A percentile compares a stretch with the other conserved stretches of the same genome.
Conservation (phyloP, 2,329 filamentous ascomycete species). For the Colletotrichum phormii region DNA sequence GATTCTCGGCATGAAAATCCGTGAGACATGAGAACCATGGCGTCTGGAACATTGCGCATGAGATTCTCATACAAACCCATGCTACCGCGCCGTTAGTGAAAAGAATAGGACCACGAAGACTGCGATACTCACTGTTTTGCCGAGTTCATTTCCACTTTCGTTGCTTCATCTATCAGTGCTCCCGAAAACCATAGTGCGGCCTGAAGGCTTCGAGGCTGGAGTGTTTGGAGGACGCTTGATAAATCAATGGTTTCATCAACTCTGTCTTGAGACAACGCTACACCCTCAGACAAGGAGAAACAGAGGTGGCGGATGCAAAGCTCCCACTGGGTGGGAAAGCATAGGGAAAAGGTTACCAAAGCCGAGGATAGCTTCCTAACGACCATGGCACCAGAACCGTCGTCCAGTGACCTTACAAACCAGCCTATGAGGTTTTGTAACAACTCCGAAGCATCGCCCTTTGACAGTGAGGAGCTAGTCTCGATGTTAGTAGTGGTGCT, state of each 20-base stretch:
- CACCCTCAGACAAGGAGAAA: constrained; percentile 55
- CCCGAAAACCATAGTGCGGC: constrained; percentile 74
- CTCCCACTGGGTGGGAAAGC: constrained; percentile 76
- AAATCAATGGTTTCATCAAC: constrained; percentile 51
- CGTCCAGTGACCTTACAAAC: constrained; percentile 66
- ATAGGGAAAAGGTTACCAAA: constrained; percentile 79
- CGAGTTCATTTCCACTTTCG: constrained; percentile 73
- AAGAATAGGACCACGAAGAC: background rate
- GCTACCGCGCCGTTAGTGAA: constrained; percentile 40
- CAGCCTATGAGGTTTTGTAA: constrained; percentile 71
- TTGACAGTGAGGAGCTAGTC: constrained; percentile 60
- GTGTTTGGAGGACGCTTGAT: constrained; percentile 58
- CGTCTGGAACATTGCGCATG: constrained; percentile 54
- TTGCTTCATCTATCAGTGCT: constrained; percentile 73
- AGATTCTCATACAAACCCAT: constrained; percentile 53
- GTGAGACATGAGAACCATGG: constrained; percentile 52
- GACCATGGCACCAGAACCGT: constrained; percentile 69
- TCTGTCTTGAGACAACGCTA: constrained; percentile 37
- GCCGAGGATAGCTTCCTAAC: constrained; percentile 82
- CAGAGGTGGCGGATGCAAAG: constrained; percentile 70
- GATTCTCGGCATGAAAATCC: constrained; percentile 44
- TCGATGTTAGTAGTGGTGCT: constrained; percentile 15
- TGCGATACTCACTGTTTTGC: constrained; percentile 62
- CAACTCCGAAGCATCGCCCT: constrained; percentile 68
- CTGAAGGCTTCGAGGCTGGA: constrained; percentile 61